Base-by-base conservation (phyloP, 2,329 filamentous ascomycete species). In the Nannizzia gypsea region DNA sequence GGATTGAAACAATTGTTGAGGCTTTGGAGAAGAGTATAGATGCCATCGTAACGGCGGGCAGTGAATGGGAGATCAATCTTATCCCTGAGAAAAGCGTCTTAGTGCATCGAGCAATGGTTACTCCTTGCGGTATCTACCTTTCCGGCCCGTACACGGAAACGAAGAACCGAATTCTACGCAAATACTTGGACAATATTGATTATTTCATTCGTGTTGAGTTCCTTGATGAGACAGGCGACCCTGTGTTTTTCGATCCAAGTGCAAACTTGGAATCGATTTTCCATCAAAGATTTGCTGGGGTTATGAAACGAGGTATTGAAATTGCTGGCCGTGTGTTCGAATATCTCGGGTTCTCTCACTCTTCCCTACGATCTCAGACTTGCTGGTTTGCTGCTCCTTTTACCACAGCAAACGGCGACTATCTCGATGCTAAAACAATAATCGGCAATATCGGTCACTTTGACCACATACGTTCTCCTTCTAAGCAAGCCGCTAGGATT, bases 301-400 rank as follows among this genome's bases (percentile, higher is more conserved):
- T 89, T 0, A 75, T 93, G 6, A 69, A 74, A 1, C 67, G 76
- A 0, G 84, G 84, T 0, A 81, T 95, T 28, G 67, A 73, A 0
- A 81, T 92, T 58, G 87, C 81, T 2, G 87, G 83, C 0, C 77
- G 83, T 11, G 67, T 71, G 0, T 90, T 83, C 66, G 71, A 73
- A 0, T 92, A 91, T 66, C 76, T 92, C 0, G 88, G 88, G 0
- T 92, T 90, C 70, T 90, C 87, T 0, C 86, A 91, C 69, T 92
- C 88, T 0, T 90, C 88, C 0, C 77, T 92, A 3, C 79, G 88
- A 11, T 79, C 83, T 0, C 87, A 89, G 61, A 84, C 85, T 0
- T 62, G 81, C 38, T 90, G 87, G 88, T 83, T 82, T 69, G 64
- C 67, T 56, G 74, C 79, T 1, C 75, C 78, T 1, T 81, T 83